These are phyloP conservation scores for Lasiodiplodia sp. DNA, from an alignment of 2,329 filamentous ascomycete genomes.

Conservation along the genomic window DNA sequence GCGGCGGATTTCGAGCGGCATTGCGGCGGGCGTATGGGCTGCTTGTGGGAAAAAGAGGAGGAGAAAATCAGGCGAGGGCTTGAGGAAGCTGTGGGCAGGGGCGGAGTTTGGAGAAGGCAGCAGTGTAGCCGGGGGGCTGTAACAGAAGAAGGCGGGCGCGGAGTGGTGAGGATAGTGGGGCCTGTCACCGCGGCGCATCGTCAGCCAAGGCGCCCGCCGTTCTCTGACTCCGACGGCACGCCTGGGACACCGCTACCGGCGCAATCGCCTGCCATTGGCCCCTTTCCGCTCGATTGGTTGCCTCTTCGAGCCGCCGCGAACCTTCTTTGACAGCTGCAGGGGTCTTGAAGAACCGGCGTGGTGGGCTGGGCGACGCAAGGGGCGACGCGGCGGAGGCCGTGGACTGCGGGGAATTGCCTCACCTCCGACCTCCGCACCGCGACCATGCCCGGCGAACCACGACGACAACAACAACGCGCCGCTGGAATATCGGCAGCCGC, in stretches of 20 bases:
- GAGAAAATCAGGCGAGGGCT: not conserved
- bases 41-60: not conserved
- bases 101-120: not conserved
- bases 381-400: not conserved
- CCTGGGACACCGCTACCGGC: not conserved
- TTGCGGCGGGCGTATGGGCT: conserved; percentile 30
- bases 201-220: conserved; percentile 24
- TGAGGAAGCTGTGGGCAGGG: not conserved
- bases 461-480: not conserved
- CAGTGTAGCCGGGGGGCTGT: not conserved
- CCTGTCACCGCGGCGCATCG: not conserved
- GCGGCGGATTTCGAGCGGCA: conserved; percentile 46
- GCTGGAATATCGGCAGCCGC: not conserved
- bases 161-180: conserved; percentile 4
- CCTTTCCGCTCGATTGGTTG: not conserved
- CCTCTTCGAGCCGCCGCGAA: not conserved
- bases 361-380: not conserved
- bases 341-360: not conserved
- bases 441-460: too few species aligned
- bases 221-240: conserved; percentile 16
- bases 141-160: not conserved
- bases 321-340: not conserved
- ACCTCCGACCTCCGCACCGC: not conserved
- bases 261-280: conserved; percentile 13
- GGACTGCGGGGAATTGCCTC: not conserved